phyloP scores from a whole-genome alignment of 2,329 filamentous ascomycete species.

The Neocucurbitaria cava region DNA sequence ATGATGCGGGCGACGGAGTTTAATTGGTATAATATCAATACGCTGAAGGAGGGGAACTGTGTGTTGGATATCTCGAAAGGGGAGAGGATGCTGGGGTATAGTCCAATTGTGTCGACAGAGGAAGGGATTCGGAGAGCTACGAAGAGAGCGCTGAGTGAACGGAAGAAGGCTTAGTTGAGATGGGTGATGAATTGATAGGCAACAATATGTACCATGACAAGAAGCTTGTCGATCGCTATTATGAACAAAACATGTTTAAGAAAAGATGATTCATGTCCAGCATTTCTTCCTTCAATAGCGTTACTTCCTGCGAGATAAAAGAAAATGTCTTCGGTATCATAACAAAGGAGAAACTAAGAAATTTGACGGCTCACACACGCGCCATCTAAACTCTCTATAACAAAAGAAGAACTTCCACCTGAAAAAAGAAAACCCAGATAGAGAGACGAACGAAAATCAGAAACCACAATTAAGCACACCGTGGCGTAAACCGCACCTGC shows the following conservation, averaged over 20 bases:
- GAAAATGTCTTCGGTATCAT: background rate
- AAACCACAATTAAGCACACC: background rate
- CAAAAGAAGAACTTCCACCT: background rate
- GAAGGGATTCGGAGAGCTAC: constrained; percentile 4
- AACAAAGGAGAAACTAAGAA: background rate
- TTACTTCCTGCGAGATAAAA: too few species aligned
- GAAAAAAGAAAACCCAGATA: background rate
- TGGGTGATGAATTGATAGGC: background rate
- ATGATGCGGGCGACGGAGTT: background rate
- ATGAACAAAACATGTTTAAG: background rate
- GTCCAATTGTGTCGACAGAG: constrained; percentile 1
- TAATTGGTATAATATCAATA: constrained; percentile 2
- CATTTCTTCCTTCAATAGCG: too few species aligned
- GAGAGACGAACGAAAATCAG: too few species aligned
- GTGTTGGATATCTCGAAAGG: constrained; percentile 9
- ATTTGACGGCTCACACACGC: background rate
- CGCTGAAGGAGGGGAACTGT: constrained; percentile 2
- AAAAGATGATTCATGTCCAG: background rate
- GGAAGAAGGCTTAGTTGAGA: background rate
- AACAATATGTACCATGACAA: background rate
- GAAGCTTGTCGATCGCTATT: background rate
- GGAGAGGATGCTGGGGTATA: constrained; percentile 6
- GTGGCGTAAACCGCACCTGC: background rate
- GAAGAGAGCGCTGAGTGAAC: background rate
- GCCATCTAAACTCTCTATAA: background rate